These are phyloP conservation scores for Plantago major DNA, from an alignment of 257 asterid species.

Conservation along the genomic window DNA sequence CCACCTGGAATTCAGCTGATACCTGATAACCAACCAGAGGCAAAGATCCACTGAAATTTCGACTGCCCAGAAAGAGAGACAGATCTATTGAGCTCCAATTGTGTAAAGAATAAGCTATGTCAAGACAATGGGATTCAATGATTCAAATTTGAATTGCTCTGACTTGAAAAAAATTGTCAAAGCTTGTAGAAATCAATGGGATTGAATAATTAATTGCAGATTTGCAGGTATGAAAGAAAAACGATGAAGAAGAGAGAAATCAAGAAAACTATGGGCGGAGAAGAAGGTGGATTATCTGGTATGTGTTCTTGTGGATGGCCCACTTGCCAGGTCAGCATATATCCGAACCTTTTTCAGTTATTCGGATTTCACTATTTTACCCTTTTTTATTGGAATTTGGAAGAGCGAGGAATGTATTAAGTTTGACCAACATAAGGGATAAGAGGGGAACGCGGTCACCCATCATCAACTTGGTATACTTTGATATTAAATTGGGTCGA, in stretches of 20 bases:
- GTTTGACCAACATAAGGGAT: no score
- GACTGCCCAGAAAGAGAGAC: background rate
- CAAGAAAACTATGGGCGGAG: conserved; percentile 50
- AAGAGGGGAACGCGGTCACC: no score
- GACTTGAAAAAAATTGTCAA: background rate
- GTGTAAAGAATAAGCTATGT: background rate
- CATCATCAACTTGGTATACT: no score
- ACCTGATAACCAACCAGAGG: no score
- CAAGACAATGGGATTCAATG: background rate
- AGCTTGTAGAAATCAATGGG: no score
- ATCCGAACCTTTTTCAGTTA: background rate
- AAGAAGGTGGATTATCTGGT: conserved; percentile 24
- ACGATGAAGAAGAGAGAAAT: conserved; percentile 6
- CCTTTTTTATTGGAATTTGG: no score
- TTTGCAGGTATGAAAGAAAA: conserved; percentile 3
- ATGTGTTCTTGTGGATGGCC: conserved; percentile 18
- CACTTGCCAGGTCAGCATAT: conserved; percentile 34
- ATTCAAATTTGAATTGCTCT: no score
- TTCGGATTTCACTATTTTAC: no score
- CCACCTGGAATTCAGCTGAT: conserved; percentile 23
- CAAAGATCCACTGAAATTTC: no score
- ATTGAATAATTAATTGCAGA: no score
- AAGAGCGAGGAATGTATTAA: no score
- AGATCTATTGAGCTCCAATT: background rate
- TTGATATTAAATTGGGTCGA: no score